Conservation (phyloP, 306 rosid species). For the Crataegus laevigata region DNA sequence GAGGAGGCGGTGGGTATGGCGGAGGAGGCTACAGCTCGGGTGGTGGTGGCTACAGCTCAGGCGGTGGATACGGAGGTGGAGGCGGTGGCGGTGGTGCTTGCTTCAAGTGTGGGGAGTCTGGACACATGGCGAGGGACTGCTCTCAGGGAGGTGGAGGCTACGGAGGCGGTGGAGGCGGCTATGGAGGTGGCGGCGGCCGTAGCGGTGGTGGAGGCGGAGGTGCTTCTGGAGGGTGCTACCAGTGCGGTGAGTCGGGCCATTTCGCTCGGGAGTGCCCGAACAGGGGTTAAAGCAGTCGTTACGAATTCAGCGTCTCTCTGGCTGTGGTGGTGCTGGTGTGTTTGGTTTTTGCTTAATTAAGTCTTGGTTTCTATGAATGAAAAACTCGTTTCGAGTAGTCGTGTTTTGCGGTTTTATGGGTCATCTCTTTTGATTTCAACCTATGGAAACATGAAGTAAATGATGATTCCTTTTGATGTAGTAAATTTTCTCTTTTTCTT, state of each 20-base stretch:
- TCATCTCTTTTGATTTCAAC: not conserved
- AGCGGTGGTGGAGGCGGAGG: constrained; percentile 42
- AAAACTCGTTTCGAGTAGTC: not conserved
- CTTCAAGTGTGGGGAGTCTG: constrained; percentile 47
- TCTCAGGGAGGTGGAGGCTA: constrained; percentile 19
- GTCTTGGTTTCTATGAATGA: not conserved
- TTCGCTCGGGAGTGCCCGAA: constrained; percentile 50
- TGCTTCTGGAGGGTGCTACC: constrained; percentile 27
- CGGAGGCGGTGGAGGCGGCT: constrained; percentile 9
- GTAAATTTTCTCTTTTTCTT: not conserved
- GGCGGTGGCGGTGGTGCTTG: constrained; percentile 33
- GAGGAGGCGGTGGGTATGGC: constrained; percentile 16
- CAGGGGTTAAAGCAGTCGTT: not conserved
- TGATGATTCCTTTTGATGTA: not conserved
- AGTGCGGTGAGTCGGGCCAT: constrained; percentile 53
- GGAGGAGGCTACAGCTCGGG: constrained; percentile 36
- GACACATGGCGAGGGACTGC: constrained; percentile 45
- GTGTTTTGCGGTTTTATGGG: not conserved
- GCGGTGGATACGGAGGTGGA: constrained; percentile 17
- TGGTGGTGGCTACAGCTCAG: constrained; percentile 30
- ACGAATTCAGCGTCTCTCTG: not conserved
- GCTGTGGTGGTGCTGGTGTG: not conserved
- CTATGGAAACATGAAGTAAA: not conserved
- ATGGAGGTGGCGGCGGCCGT: constrained; percentile 29
- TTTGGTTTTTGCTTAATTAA: not conserved